These are phyloP conservation scores for Macaranga tanarius DNA, from an alignment of 441 rosid species.

Conservation along the genomic window DNA sequence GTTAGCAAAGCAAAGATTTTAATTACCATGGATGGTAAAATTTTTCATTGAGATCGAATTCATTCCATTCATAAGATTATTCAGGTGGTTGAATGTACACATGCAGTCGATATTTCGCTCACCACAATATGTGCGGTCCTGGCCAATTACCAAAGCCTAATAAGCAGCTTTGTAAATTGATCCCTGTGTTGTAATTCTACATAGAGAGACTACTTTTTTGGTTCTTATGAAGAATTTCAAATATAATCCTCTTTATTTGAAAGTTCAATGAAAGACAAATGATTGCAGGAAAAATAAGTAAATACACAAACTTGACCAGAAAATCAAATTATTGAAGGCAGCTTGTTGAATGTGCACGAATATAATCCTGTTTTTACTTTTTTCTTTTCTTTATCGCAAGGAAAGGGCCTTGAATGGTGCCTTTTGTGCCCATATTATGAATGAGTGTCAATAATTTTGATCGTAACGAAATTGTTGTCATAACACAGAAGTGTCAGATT, in stretches of 20 bases:
- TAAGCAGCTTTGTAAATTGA: conserved; percentile 19
- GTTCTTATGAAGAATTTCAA: not conserved
- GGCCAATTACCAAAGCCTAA: not conserved
- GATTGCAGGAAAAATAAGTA: not conserved
- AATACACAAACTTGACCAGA: not conserved
- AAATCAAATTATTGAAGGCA: not conserved
- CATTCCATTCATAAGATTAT: conserved; percentile 7
- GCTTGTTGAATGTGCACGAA: not conserved
- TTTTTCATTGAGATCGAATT: conserved; percentile 27
- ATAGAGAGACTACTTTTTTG: not conserved
- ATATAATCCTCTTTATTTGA: not conserved
- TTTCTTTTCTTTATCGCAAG: not conserved
- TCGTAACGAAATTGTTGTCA: not conserved
- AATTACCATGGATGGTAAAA: conserved; percentile 12
- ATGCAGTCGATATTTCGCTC: not conserved
- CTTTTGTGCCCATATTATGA: not conserved
- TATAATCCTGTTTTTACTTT: not conserved
- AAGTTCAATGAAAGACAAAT: conserved; percentile 1
- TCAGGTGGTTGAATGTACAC: conserved; percentile 15
- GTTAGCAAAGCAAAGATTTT: conserved; percentile 23
- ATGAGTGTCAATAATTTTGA: not conserved
- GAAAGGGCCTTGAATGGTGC: not conserved
- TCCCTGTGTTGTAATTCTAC: conserved; percentile 6
- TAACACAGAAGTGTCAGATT: conserved; percentile 1
- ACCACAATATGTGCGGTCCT: conserved; percentile 1